These are phyloP conservation scores for Chrysosporium queenslandicum DNA, from an alignment of 2,329 filamentous ascomycete genomes.

Conservation along the genomic window DNA sequence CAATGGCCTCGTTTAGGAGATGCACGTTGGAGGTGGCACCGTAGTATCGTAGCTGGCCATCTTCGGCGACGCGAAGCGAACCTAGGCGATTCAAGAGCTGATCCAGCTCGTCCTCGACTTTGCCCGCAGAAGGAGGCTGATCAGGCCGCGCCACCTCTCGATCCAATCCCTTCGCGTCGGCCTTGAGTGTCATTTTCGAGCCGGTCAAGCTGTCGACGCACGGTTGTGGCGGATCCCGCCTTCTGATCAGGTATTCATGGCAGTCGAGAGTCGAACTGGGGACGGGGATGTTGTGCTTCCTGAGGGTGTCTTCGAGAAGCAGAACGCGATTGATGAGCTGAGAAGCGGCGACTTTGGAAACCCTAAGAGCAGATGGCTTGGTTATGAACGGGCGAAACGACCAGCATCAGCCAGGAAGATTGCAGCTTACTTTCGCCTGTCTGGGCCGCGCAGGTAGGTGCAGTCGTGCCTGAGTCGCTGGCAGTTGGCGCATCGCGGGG, in stretches of 20 bases:
- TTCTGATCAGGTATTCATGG: background rate
- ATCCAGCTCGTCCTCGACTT: constrained; percentile 18
- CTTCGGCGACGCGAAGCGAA: constrained; percentile 26
- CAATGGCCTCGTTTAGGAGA: constrained; percentile 19
- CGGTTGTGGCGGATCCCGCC: background rate
- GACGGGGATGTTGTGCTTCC: constrained; percentile 15
- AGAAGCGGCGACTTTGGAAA: constrained; percentile 15
- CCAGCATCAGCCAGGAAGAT: background rate
- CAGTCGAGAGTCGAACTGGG: constrained; percentile 6
- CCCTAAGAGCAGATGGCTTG: background rate
- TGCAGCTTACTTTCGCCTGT: constrained; percentile 14
- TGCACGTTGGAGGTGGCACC: constrained; percentile 28
- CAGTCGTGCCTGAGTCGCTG: constrained; percentile 14
- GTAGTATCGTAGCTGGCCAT: constrained; percentile 27
- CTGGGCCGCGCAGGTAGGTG: constrained; percentile 15
- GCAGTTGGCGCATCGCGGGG: constrained; percentile 15
- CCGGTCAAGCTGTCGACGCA: background rate
- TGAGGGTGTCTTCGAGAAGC: constrained; percentile 14
- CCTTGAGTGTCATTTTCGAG: background rate
- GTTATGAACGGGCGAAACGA: background rate
- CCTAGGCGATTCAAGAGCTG: constrained; percentile 27
- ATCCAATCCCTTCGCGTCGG: background rate
- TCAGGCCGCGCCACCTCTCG: too few species aligned
- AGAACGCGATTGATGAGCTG: constrained; percentile 14
- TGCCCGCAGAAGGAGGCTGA: background rate